These are phyloP conservation scores for Paracoccidioides lutzii DNA, from an alignment of 2,329 filamentous ascomycete species.

Conservation along the genomic window DNA sequence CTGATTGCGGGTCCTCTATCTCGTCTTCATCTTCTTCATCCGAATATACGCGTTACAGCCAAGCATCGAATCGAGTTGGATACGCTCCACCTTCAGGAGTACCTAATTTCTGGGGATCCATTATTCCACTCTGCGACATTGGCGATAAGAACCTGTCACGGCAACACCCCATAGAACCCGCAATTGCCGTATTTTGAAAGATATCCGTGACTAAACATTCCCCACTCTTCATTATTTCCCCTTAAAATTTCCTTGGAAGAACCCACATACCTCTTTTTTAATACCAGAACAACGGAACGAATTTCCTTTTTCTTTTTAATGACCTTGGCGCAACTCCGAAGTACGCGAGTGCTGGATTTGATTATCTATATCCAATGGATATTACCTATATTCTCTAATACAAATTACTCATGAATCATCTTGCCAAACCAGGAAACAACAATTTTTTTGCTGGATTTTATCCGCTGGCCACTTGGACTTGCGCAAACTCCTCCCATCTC, in stretches of 20 bases:
- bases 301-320: not conserved
- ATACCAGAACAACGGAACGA: not conserved
- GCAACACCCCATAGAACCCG: constrained; percentile 16
- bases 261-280: not conserved
- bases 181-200: constrained; percentile 13
- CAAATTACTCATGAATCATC: not conserved
- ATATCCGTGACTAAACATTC: not conserved
- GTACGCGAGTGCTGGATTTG: not conserved
- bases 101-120: constrained; percentile 16
- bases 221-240: constrained; percentile 4
- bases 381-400: not conserved
- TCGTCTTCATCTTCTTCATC: constrained; percentile 20
- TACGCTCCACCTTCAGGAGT: constrained; percentile 19
- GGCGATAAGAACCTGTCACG: constrained; percentile 20
- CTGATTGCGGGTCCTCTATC: constrained; percentile 24
- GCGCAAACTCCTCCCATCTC: not conserved
- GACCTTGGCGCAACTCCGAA: not conserved
- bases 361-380: not conserved
- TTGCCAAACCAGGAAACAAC: not conserved
- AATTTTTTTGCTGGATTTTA: not conserved
- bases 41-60: constrained; percentile 19
- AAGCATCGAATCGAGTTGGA: constrained; percentile 16
- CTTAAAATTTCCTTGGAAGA: not conserved
- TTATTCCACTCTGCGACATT: constrained; percentile 17
- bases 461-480: not conserved